phyloP scores from a whole-genome alignment of 2,329 filamentous ascomycete genomes.

The Nemania diffusa region DNA sequence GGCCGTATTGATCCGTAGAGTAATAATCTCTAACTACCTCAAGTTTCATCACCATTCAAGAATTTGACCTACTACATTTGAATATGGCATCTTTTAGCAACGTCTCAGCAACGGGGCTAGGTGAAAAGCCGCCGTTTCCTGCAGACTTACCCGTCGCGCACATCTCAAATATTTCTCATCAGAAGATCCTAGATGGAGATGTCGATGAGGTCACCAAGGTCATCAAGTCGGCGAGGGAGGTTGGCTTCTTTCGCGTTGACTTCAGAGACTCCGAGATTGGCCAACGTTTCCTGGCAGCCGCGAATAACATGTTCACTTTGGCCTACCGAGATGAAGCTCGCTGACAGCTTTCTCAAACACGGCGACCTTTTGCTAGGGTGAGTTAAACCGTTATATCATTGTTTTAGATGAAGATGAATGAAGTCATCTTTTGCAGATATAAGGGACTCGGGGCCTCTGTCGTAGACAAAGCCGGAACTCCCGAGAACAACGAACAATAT shows the following conservation, averaged over 20 bases:
- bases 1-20: neutral
- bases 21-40: neutral
- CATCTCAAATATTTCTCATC: conserved; percentile 32
- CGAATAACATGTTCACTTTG: conserved; percentile 33
- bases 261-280: conserved; percentile 32
- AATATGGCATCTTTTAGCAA: conserved; percentile 20
- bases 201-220: conserved; percentile 30
- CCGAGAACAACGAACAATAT: conserved; percentile 34
- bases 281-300: conserved; percentile 21
- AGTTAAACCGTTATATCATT: neutral
- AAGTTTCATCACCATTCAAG: neutral
- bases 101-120: neutral
- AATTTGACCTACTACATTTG: neutral
- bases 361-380: conserved; percentile 32
- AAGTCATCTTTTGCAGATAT: conserved; percentile 18
- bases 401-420: neutral
- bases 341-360: conserved; percentile 34
- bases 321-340: conserved; percentile 32
- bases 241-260: conserved; percentile 34
- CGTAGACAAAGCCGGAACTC: conserved; percentile 31
- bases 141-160: conserved; percentile 27
- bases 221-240: conserved; percentile 29
- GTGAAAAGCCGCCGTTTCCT: conserved; percentile 22
- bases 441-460: conserved; percentile 32
- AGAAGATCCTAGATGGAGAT: conserved; percentile 29